A percentile compares a stretch with the other conserved stretches of the same genome.
phyloP scores from a whole-genome alignment of 2,329 filamentous ascomycete genomes.

The Colletotrichum sp. region DNA sequence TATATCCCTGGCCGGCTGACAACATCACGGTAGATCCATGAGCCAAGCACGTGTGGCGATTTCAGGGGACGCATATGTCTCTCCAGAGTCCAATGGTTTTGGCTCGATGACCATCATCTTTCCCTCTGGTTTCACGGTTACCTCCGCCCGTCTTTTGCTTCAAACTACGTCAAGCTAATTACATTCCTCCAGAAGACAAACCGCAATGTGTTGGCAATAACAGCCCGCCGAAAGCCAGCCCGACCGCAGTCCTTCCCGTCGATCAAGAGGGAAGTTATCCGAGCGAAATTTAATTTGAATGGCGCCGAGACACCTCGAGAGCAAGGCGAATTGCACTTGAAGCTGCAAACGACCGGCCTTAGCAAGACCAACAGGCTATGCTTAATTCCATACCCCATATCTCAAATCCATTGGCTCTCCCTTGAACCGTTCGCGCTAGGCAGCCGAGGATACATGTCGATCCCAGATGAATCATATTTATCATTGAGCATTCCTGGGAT shows the following conservation, averaged over 20 bases:
- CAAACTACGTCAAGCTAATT: background rate
- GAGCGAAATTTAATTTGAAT: background rate
- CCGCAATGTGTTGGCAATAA: background rate
- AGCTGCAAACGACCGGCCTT: background rate
- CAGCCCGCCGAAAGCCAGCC: background rate
- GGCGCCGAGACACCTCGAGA: background rate
- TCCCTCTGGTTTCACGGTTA: background rate
- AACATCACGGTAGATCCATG: background rate
- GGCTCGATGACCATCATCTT: background rate
- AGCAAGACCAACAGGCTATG: background rate
- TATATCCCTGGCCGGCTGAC: slow-evolving; percentile 9
- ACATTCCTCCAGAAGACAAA: background rate
- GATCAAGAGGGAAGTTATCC: background rate
- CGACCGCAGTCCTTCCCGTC: background rate
- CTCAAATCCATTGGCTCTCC: background rate
- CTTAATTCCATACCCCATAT: background rate
- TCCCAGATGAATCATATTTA: background rate
- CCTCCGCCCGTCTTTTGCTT: background rate
- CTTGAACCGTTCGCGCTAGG: background rate
- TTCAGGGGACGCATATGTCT: background rate
- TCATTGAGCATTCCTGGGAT: background rate
- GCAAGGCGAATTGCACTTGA: background rate
- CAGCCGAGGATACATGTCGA: background rate
- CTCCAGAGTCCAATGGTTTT: background rate
- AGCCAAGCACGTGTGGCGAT: background rate